A percentile compares a stretch with the other conserved stretches of the same genome.
Conservation (phyloP, 345 rosid species). For the Xanthoceras sorbifolium region DNA sequence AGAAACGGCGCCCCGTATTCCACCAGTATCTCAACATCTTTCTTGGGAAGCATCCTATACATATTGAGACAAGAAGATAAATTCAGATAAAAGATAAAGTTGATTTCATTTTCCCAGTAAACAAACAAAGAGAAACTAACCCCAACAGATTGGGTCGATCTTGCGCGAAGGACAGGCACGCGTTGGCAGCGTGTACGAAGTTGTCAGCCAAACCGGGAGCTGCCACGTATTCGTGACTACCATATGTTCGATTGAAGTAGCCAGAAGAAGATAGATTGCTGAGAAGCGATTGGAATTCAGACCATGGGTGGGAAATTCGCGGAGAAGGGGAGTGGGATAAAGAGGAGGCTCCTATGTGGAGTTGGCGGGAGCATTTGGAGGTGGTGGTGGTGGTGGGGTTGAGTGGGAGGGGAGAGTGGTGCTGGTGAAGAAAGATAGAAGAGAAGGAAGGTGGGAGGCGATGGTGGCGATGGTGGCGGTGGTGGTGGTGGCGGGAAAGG, state of each 20-base stretch:
- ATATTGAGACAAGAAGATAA: not conserved
- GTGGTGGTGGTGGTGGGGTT: slow-evolving; percentile 16
- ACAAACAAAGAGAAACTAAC: slow-evolving; percentile 27
- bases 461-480: slow-evolving; percentile 14
- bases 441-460: slow-evolving; percentile 16
- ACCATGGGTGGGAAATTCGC: slow-evolving; percentile 26
- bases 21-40: slow-evolving; percentile 66
- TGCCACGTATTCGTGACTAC: slow-evolving; percentile 31
- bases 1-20: slow-evolving; percentile 58
- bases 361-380: slow-evolving; percentile 20
- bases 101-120: not conserved
- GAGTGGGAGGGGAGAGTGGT: slow-evolving; percentile 14
- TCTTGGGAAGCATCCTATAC: slow-evolving; percentile 66
- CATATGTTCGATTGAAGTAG: slow-evolving; percentile 30
- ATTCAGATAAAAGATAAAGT: not conserved
- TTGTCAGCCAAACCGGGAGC: slow-evolving; percentile 50
- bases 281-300: slow-evolving; percentile 48
- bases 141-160: slow-evolving; percentile 54
- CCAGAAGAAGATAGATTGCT: slow-evolving; percentile 41
- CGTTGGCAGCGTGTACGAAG: slow-evolving; percentile 48
- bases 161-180: slow-evolving; percentile 69
- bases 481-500: slow-evolving; percentile 32
- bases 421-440: slow-evolving; percentile 21
- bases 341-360: slow-evolving; percentile 33
- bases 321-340: slow-evolving; percentile 23